Base-by-base conservation (phyloP, 2,329 filamentous ascomycete genomes). In the Aspergillus novofumigatus region DNA sequence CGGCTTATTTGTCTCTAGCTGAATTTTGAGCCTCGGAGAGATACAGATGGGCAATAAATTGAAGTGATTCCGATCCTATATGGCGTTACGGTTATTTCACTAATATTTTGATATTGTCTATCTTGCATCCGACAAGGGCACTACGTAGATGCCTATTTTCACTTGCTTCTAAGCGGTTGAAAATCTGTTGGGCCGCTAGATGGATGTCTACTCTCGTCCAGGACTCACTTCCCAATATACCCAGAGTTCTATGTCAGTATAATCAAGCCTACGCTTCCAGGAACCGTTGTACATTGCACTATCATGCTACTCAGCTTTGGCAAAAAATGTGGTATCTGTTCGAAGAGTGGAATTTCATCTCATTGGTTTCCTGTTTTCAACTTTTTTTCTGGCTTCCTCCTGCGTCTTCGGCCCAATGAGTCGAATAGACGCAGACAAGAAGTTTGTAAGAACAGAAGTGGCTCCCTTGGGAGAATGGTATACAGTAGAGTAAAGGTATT, bases 1-100 rank as follows among this genome's bases (percentile, higher is more conserved):
- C 49, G 28, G 21, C 56, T 57, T 21, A 54, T 28, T 4, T 50
- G 32, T 29, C 1, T 50, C 11, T 51, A 67, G 65, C 57, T 67
- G 28, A 66, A 67, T 54, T 67, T 67, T 35, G 57, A 67, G 51
- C 63, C 65, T 1, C 59, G 60, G 25, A 51, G 49, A 20, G 59
- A 65, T 28, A 48, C 49, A 28, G 59, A 65, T 10, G 51, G 45
- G 20, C 48, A 49, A 58, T 62, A 50, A 57, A 20, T 17, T 11
- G 26, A 10, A 44, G 26, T 10, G 28, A 14, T 23, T 41, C 14
- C 4, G 23, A 7, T 26, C 4, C 7, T 52, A 14, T 41, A 38
- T 49, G 45, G 55, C 51, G 55, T 57, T 48, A 21, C 32, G 17
- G 50, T 44, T 23, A 8, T 25, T 25, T 25, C 5, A 20, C 14